These are phyloP conservation scores for Paecilomyces fulvus DNA, from an alignment of 2,329 filamentous ascomycete genomes.

Conservation along the genomic window DNA sequence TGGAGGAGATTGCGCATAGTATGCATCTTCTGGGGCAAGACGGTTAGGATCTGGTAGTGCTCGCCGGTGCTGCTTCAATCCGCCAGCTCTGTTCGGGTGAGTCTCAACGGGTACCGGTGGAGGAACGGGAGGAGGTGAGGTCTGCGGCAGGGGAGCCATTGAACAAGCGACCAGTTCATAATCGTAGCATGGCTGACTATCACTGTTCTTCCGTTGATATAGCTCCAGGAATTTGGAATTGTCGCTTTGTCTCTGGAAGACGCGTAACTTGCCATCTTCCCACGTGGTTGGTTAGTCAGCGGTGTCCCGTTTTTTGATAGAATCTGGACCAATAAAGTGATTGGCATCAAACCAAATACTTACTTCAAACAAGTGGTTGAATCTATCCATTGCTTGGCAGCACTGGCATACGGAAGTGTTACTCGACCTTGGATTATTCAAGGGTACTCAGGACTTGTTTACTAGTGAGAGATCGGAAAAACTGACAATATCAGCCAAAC, in stretches of 20 bases:
- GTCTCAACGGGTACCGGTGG: constrained; percentile 40
- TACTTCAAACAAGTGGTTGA: not conserved
- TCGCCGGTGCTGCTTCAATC: constrained; percentile 26
- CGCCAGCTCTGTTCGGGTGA: constrained; percentile 34
- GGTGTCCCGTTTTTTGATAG: not conserved
- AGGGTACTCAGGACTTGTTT: too few relatives aligned
- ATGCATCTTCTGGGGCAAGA: constrained; percentile 78
- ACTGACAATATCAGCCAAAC: not conserved
- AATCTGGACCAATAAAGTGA: not conserved
- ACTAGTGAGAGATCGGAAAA: too few relatives aligned
- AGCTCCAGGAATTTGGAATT: not conserved
- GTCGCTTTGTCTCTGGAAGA: not conserved
- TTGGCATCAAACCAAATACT: not conserved
- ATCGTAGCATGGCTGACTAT: constrained; percentile 18
- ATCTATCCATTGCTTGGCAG: not conserved
- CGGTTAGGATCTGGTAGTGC: constrained; percentile 53
- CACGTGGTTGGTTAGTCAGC: not conserved
- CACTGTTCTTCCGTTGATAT: not conserved
- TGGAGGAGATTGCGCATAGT: constrained; percentile 55
- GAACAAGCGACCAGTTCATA: constrained; percentile 20
- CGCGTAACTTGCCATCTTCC: not conserved
- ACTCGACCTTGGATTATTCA: too few relatives aligned
- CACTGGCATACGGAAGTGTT: not conserved
- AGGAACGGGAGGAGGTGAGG: constrained; percentile 28
- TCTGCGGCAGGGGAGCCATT: constrained; percentile 24